Conservation (phyloP, 225 moss, liverwort and hornwort genomes). For the Anthoceros angustus region DNA sequence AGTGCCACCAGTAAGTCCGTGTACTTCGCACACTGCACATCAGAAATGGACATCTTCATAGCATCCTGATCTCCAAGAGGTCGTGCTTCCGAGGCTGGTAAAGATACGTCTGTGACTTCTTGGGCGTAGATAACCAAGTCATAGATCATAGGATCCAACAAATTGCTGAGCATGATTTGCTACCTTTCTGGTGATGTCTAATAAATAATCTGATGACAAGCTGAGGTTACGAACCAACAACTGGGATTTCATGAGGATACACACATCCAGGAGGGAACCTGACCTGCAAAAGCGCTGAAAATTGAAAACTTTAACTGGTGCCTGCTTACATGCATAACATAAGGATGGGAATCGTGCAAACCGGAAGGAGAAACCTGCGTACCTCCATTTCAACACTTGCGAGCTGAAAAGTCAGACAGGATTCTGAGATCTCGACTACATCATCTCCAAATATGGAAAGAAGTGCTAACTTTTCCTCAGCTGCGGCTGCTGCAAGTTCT, state of each 20-base stretch:
- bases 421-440: slow-evolving; percentile 22
- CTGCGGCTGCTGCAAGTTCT: slow-evolving; percentile 29
- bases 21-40: slow-evolving; percentile 83
- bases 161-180: slow-evolving; percentile 24
- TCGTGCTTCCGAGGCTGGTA: not conserved
- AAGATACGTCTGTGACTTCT: slow-evolving; percentile 28
- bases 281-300: slow-evolving; percentile 22
- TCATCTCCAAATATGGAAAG: slow-evolving; percentile 49
- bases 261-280: slow-evolving; percentile 36
- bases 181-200: slow-evolving; percentile 40
- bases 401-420: slow-evolving; percentile 25
- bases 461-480: slow-evolving; percentile 41
- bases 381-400: slow-evolving; percentile 58
- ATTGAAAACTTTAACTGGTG: too few species aligned
- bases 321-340: too few species aligned
- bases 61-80: too few species aligned
- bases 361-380: not conserved
- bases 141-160: slow-evolving; percentile 37
- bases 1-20: slow-evolving; percentile 96
- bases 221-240: slow-evolving; percentile 36
- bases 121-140: slow-evolving; percentile 36
- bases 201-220: slow-evolving; percentile 25
- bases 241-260: slow-evolving; percentile 45
- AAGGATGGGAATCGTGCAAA: not conserved
- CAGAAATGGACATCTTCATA: slow-evolving; percentile 77